Conservation (phyloP, 2,329 filamentous ascomycete species). For the Colletotrichum sp. region DNA sequence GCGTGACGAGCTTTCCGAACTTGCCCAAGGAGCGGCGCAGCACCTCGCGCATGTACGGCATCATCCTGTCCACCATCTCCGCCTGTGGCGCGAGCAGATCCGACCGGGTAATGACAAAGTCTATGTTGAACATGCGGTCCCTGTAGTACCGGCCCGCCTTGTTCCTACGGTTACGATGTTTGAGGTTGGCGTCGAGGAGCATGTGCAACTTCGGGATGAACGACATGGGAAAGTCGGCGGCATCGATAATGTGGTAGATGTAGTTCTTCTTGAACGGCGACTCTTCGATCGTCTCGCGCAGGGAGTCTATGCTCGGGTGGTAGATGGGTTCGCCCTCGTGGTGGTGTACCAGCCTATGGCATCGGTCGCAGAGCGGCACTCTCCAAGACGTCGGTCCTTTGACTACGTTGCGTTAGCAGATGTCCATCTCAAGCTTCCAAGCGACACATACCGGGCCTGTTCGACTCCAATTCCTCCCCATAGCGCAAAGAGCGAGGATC, state of each 20-base stretch:
- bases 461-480: constrained; percentile 28
- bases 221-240: constrained; percentile 96
- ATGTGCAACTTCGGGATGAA: constrained; percentile 78
- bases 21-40: constrained; percentile 78
- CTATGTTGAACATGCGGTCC: constrained; percentile 77
- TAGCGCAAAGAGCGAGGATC: constrained; percentile 43
- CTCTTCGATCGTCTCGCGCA: constrained; percentile 84
- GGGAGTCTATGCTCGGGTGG: constrained; percentile 81
- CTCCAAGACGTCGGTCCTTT: not conserved
- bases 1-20: constrained; percentile 70
- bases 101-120: constrained; percentile 88
- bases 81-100: constrained; percentile 87
- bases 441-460: not conserved
- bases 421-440: not conserved
- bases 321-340: constrained; percentile 73
- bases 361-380: constrained; percentile 81
- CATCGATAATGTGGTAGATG: constrained; percentile 93
- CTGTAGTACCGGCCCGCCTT: constrained; percentile 68
- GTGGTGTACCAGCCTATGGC: constrained; percentile 82
- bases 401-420: not conserved
- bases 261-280: constrained; percentile 92
- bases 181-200: constrained; percentile 74
- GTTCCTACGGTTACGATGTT: constrained; percentile 81
- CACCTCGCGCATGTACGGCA: constrained; percentile 83
- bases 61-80: constrained; percentile 81